Evolutionary conservation across 768 basidiomycete genomes (phyloP).

Genomic region (Lactarius quietus): DNA sequence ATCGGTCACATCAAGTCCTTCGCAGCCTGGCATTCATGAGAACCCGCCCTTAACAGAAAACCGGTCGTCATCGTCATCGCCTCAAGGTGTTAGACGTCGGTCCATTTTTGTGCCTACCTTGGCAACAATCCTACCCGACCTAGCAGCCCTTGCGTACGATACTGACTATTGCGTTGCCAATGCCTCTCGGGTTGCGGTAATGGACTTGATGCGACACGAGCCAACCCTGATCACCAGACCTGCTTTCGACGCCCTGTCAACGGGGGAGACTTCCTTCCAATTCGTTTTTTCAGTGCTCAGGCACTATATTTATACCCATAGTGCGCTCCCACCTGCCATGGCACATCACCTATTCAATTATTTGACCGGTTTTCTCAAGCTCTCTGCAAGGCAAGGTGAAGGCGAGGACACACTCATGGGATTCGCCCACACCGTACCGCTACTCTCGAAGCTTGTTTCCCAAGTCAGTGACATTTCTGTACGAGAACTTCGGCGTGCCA

Average conservation of each 20-base stretch:
- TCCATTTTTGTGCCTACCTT: conserved; percentile 65
- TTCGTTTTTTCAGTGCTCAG: conserved; percentile 51
- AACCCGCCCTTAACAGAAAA: conserved; percentile 18
- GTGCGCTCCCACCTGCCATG: conserved; percentile 57
- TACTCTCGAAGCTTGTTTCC: conserved; percentile 53
- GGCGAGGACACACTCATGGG: conserved; percentile 43
- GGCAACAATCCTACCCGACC: conserved; percentile 48
- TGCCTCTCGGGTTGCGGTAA: conserved; percentile 51
- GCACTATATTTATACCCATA: conserved; percentile 54
- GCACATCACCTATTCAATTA: conserved; percentile 68
- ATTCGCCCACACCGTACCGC: conserved; percentile 53
- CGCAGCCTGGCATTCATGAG: conserved; percentile 30
- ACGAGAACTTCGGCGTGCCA: conserved; percentile 67
- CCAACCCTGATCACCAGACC: conserved; percentile 62
- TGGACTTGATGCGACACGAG: conserved; percentile 74
- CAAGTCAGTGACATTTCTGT: conserved; percentile 72
- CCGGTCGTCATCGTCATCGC: conserved; percentile 6
- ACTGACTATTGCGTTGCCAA: conserved; percentile 50
- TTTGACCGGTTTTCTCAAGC: conserved; percentile 64
- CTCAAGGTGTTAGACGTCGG: conserved; percentile 49
- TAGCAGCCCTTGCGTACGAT: conserved; percentile 54
- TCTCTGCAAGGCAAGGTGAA: conserved; percentile 43
- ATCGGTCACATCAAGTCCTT: conserved; percentile 33
- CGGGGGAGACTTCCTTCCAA: conserved; percentile 45
- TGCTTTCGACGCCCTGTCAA: conserved; percentile 55